These are phyloP conservation scores for Monosporascus sp. DNA, from an alignment of 2,329 filamentous ascomycete species.

Conservation along the genomic window DNA sequence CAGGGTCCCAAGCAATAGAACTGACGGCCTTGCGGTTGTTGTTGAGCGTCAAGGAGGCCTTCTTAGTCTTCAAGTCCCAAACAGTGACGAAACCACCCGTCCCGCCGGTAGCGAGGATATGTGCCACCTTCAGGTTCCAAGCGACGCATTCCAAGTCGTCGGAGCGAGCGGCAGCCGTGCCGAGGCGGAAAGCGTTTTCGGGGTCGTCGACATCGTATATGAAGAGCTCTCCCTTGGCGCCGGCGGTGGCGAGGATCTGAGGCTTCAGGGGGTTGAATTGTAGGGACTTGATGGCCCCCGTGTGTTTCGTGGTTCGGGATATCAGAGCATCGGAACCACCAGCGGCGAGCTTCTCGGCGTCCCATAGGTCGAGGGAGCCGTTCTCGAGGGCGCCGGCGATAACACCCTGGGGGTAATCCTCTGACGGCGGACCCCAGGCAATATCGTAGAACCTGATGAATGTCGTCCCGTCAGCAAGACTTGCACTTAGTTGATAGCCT, in stretches of 20 bases:
- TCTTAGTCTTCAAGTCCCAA: constrained; percentile 98
- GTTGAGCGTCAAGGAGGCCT: constrained; percentile 92
- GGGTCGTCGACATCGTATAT: constrained; percentile 93
- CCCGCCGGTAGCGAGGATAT: constrained; percentile 92
- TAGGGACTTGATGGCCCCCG: constrained; percentile 83
- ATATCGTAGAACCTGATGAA: constrained; percentile 83
- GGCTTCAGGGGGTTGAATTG: constrained; percentile 95
- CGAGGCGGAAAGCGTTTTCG: constrained; percentile 80
- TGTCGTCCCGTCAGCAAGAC: constrained; percentile 12
- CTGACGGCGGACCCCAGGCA: constrained; percentile 81
- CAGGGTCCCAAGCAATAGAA: constrained; percentile 94
- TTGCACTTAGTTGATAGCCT: not conserved
- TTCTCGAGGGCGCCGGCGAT: constrained; percentile 95
- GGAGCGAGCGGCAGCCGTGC: constrained; percentile 79
- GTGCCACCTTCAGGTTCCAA: constrained; percentile 97
- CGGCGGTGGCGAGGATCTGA: constrained; percentile 86
- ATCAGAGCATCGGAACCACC: constrained; percentile 68
- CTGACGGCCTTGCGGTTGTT: constrained; percentile 92
- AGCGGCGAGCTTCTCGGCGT: constrained; percentile 64
- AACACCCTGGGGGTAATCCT: constrained; percentile 75
- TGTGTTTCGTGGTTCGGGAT: constrained; percentile 84
- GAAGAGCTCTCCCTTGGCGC: constrained; percentile 92
- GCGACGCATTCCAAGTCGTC: constrained; percentile 95
- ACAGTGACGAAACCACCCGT: constrained; percentile 93
- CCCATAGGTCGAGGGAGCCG: constrained; percentile 89